These are phyloP conservation scores for Fraxinus greggii DNA, from an alignment of 305 asterid species.

Conservation along the genomic window DNA sequence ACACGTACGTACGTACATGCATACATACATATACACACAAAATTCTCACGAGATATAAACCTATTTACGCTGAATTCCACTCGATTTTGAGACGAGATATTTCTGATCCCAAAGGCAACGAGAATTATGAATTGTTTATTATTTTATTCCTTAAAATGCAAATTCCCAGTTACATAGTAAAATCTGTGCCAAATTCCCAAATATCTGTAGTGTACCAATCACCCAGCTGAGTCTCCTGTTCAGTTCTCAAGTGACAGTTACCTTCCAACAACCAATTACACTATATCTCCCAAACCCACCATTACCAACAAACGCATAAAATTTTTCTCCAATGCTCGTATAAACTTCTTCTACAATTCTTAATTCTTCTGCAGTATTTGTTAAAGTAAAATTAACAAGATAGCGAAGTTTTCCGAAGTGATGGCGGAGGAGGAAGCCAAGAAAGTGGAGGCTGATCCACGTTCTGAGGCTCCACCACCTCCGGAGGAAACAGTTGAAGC, in stretches of 20 bases:
- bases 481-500: constrained; percentile 31
- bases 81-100: background rate
- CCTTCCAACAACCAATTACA: constrained; percentile 38
- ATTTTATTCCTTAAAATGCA: background rate
- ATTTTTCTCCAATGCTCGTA: constrained; percentile 4
- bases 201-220: constrained; percentile 11
- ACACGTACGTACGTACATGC: too few relatives aligned
- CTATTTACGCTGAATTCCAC: background rate
- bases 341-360: background rate
- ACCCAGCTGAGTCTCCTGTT: constrained; percentile 17
- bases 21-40: too few relatives aligned
- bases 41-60: too few relatives aligned
- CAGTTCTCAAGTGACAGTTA: constrained; percentile 38
- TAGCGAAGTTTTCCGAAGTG: constrained; percentile 28
- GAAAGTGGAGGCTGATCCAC: constrained; percentile 39
- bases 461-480: constrained; percentile 27
- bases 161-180: background rate
- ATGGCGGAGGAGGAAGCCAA: constrained; percentile 53
- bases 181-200: constrained; percentile 19
- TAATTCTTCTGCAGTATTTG: background rate
- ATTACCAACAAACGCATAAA: constrained; percentile 17
- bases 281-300: background rate
- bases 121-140: background rate
- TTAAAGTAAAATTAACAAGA: background rate
- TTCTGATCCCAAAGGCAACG: background rate